Evolutionary conservation across 176 grass and related monocot species (phyloP), one percentile per base, ranked within the genome.

Genomic region (Eragrostis nindensis): DNA sequence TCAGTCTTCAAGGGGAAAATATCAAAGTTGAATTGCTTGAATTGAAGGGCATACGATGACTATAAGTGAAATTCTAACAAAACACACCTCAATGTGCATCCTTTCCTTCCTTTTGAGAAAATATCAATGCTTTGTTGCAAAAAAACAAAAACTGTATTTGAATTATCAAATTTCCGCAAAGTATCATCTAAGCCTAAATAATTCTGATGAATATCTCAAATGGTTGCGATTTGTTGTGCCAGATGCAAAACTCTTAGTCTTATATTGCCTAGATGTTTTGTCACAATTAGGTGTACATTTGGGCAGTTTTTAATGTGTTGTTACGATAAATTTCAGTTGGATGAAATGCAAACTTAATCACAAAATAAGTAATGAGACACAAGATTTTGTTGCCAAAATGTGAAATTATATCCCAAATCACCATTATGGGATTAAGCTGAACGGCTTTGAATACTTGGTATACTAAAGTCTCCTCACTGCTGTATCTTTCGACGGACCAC

Each of bases 401-500:
- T 86, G 68, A 21, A 74, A 70, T 71, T 57, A 73, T 63, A 21
- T 66, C 55, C 66, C 60, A 56, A 64, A 26, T 29, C 7, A 67
- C 50, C 60, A 43, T 26, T 53, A 4, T 39, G 3, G 39, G 46
- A 49, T 14, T 72, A 26, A 70, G 30, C 41, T 62, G 52, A 62
- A 39, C 50, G 68, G 40, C 41, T 68, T 79, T 13, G 36, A 66
- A 32, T 49, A 68, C 49, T 79, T 79, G 63, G 22, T 83, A 49
- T 74, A 74, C 18, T 63, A 75, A 68, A 32, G 75, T 17, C 62
- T 63, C 65, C 43, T 39, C 13, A 44, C 47, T 57, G 32, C 61
- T 76, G 43, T 64, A 70, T 45, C 52, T 84, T 84, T 80, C 54
- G 54, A 69, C 15, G 40, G 45, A 75, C 53, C 52, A 84, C 62